These are phyloP conservation scores for Stachybotrys chlorohalonatus DNA, from an alignment of 2,329 filamentous ascomycete species.

Conservation along the genomic window DNA sequence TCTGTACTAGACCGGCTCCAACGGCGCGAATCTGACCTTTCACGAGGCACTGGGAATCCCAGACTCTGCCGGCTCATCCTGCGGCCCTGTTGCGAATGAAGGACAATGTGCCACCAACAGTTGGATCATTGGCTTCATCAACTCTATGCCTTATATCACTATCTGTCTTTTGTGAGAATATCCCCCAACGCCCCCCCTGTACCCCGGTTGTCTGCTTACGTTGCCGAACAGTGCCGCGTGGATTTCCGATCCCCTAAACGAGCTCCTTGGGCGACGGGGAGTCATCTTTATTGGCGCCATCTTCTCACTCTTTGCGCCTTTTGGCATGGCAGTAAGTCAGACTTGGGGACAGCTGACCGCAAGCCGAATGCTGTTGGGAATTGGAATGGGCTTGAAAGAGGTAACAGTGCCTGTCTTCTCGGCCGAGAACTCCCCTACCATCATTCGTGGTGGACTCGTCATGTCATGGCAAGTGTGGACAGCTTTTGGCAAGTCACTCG, in stretches of 20 bases:
- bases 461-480: slow-evolving; percentile 49
- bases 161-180: slow-evolving; percentile 30
- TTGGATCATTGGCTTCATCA: slow-evolving; percentile 55
- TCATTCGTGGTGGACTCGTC: slow-evolving; percentile 43
- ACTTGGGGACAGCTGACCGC: slow-evolving; percentile 49
- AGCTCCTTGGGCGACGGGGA: slow-evolving; percentile 48
- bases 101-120: slow-evolving; percentile 35
- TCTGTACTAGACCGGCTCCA: slow-evolving; percentile 25
- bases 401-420: slow-evolving; percentile 43
- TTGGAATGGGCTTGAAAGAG: slow-evolving; percentile 49
- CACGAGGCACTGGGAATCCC: slow-evolving; percentile 33
- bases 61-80: slow-evolving; percentile 16
- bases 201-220: slow-evolving; percentile 3
- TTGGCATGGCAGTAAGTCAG: slow-evolving; percentile 50
- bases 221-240: slow-evolving; percentile 40
- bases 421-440: slow-evolving; percentile 41
- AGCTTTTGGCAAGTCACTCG: slow-evolving; percentile 30
- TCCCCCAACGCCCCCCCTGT: background rate
- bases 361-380: slow-evolving; percentile 42
- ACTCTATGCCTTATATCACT: slow-evolving; percentile 35
- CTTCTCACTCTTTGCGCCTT: slow-evolving; percentile 52
- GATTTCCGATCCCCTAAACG: slow-evolving; percentile 54
- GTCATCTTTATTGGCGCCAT: slow-evolving; percentile 55
- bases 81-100: slow-evolving; percentile 20
- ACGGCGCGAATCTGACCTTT: slow-evolving; percentile 39